Evolutionary conservation across 208 protist species (phyloP), one percentile per base, ranked within the genome.

Genomic region (Crithidia expoeki): DNA sequence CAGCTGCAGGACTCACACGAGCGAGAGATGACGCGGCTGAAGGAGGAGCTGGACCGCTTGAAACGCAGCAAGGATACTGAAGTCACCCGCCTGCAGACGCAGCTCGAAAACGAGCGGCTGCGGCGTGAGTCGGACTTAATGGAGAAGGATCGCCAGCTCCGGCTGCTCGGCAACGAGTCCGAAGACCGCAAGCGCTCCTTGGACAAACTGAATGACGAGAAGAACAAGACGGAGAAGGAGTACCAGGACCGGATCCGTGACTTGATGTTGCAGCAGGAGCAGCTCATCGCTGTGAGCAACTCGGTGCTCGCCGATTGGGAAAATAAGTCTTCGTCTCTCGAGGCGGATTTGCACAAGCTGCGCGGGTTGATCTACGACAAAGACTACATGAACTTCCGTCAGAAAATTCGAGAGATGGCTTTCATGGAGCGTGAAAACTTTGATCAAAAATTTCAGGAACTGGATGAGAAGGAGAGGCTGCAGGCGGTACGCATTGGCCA

Each of bases 341-440:
- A 90, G 40, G 74, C 76, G 1, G 75, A 88, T 38, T 68, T 92
- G 70, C 73, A 76, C 62, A 80, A 86, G 65, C 74, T 95, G 50
- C 86, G 84, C 0, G 74, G 68, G 0, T 51, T 91, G 6, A 53
- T 95, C 12, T 82, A 91, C 72, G 84, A 84, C 63, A 71, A 89
- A 67, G 86, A 95, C 57, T 88, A 91, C 72, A 72, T 92, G 40
- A 86, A 79, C 69, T 81, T 85, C 61, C 82, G 85, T 2, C 68
- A 83, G 34, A 85, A 81, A 32, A 81, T 89, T 38, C 86, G 85
- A 16, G 83, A 90, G 2, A 66, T 76, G 66, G 78, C 75, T 28
- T 84, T 89, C 59, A 61, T 59, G 46, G 78, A 90, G 67, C 78
- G 76, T 11, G 74, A 71, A 4, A 76, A 93, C 75, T 86, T 87